Evolutionary conservation across 2,329 filamentous ascomycete species (phyloP), one percentile per base, ranked within the genome.

Genomic region (Diaporthe capsici): DNA sequence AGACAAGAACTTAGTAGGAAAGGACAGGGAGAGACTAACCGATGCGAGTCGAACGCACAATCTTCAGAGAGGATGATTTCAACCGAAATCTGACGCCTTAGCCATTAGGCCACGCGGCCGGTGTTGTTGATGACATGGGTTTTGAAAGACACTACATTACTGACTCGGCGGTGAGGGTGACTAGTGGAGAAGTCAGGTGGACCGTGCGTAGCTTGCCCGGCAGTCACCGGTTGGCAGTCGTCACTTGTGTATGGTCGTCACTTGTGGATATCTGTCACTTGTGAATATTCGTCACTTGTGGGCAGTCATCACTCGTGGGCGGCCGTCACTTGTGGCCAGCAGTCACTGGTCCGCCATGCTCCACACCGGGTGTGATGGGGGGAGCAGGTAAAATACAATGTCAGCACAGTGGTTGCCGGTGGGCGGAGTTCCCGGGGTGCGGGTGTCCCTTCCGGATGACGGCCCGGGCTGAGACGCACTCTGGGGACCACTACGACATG

Each of bases 31-130:
- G 31, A 31, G 31, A 31, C 31, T 31, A 31, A 31, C 31, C 31
- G 31, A 31, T 31, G 31, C 31, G 31, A 31, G 31, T 31, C 31
- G 31, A 31, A 31, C 31, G 31, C 31, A 31, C 31, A 73, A 76
- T 76, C 75, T 76, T 76, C 67, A 75, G 68, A 76, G 71, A 72
- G 10, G 55, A 42, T 72, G 57, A 63, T 72, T 72, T 72, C 71
- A 72, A 75, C 75, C 75, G 75, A 76, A 76, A 76, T 75, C 75
- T 72, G 73, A 75, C 73, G 75, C 75, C 75, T 77, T 77, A 77
- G 75, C 75, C 75, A 77, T 77, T 75, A 75, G 75, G 75, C 75
- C 75, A 77, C 71, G 34, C 42, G 68, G 53, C 68, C 68, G 31
- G 31, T 6, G 44, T 12, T 71, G 28, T 39, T 70, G 34, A 70